Evolutionary conservation across 805 yeast genomes (phyloP).

Genomic region (Saccharomycopsis microspora): DNA sequence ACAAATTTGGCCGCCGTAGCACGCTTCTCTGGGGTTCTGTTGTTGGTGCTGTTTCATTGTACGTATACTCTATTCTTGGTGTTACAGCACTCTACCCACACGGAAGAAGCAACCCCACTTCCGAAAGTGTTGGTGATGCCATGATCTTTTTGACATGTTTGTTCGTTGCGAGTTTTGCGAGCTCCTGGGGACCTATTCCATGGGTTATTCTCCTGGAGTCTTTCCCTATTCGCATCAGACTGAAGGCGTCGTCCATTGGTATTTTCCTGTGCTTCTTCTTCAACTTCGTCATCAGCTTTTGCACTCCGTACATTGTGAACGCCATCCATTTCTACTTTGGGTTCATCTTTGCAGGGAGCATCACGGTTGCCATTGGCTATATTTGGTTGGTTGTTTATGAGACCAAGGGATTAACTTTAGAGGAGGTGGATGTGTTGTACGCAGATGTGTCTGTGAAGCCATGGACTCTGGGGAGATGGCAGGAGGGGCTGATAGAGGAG

Average conservation of each 20-base stretch:
- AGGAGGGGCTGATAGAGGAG: background rate
- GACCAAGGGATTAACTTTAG: conserved; percentile 73
- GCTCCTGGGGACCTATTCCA: conserved; percentile 68
- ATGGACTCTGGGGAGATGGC: conserved; percentile 3
- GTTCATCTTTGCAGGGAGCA: conserved; percentile 41
- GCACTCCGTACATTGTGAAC: conserved; percentile 56
- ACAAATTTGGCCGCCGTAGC: conserved; percentile 40
- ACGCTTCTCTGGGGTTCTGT: conserved; percentile 37
- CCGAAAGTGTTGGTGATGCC: conserved; percentile 44
- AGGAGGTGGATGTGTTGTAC: conserved; percentile 22
- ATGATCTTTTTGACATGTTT: conserved; percentile 59
- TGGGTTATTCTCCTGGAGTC: conserved; percentile 58
- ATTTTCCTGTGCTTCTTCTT: conserved; percentile 52
- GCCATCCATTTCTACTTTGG: conserved; percentile 23
- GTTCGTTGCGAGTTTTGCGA: conserved; percentile 56
- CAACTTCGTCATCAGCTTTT: conserved; percentile 52
- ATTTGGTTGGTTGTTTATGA: conserved; percentile 66
- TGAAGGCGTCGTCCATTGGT: conserved; percentile 47
- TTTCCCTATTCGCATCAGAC: conserved; percentile 55
- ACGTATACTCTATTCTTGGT: conserved; percentile 44
- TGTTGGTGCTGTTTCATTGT: conserved; percentile 17
- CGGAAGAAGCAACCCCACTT: conserved; percentile 27
- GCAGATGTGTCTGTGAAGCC: conserved; percentile 8
- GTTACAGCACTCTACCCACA: conserved; percentile 20
- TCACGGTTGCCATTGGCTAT: conserved; percentile 47